Evolutionary conservation across 257 asterid genomes (phyloP).

Genomic region (Capsicum baccatum): DNA sequence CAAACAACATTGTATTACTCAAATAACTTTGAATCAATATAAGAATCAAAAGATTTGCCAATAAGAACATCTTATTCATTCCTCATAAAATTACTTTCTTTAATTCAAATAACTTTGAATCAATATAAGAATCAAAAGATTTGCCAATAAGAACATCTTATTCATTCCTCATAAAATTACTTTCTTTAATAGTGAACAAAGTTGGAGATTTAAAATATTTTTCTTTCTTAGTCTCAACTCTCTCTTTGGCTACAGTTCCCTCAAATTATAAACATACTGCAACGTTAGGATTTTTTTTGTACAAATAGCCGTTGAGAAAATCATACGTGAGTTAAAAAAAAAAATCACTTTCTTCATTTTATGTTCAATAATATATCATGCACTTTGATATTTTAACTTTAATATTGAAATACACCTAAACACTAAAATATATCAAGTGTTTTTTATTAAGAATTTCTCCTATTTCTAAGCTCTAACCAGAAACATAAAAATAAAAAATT

Average conservation of each 20-base stretch:
- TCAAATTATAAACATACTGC: not conserved
- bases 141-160: not conserved
- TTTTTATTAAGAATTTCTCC: too few species aligned
- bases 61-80: not conserved
- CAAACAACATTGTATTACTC: not conserved
- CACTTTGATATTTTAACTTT: too few species aligned
- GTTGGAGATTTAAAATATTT: too few species aligned
- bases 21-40: not conserved
- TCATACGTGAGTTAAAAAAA: not conserved
- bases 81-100: not conserved
- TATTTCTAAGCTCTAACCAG: too few species aligned
- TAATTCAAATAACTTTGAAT: not conserved
- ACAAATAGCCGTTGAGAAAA: not conserved
- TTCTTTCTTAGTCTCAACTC: not conserved
- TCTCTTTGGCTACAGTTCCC: not conserved
- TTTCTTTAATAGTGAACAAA: not conserved
- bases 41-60: not conserved
- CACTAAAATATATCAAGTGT: too few species aligned
- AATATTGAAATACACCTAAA: too few species aligned
- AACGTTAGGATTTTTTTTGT: not conserved
- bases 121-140: not conserved
- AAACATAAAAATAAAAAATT: not conserved
- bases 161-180: not conserved
- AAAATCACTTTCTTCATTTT: too few species aligned
- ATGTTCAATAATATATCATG: too few species aligned